These are phyloP conservation scores for Iris macrosiphon DNA, from an alignment of 106 monocot species.

Conservation along the genomic window DNA sequence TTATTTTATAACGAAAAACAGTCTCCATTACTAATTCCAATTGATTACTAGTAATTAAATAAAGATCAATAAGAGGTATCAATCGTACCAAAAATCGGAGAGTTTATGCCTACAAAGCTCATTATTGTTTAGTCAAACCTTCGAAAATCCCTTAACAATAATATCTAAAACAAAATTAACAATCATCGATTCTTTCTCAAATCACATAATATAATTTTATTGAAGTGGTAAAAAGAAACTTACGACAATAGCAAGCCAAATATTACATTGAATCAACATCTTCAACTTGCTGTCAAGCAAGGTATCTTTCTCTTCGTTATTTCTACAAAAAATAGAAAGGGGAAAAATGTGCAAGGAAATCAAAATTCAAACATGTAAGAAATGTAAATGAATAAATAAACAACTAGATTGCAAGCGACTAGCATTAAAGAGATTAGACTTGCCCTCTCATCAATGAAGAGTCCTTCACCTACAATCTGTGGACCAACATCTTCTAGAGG, in stretches of 20 bases:
- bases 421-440: not conserved
- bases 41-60: too few species aligned
- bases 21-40: too few species aligned
- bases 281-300: slow-evolving; percentile 70
- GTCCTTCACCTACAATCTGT: slow-evolving; percentile 73
- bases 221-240: not conserved
- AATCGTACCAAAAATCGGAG: too few species aligned
- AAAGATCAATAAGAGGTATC: too few species aligned
- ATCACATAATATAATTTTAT: not conserved
- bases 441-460: slow-evolving; percentile 94
- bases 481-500: slow-evolving; percentile 59
- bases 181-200: too few species aligned
- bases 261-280: slow-evolving; percentile 56
- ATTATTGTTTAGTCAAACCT: too few species aligned
- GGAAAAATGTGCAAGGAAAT: not conserved
- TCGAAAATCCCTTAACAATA: too few species aligned
- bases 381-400: too few species aligned
- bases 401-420: too few species aligned
- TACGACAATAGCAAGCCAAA: slow-evolving; percentile 4
- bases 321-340: slow-evolving; percentile 29
- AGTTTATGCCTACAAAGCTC: too few species aligned
- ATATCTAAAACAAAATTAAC: too few species aligned
- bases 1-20: too few species aligned
- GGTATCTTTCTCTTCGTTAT: slow-evolving; percentile 79
- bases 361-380: not conserved